Percentiles rank a stretch among this genome's conserved stretches.
Evolutionary conservation across 768 basidiomycete species (phyloP).

Genomic region (Crassisporium funariophilum): DNA sequence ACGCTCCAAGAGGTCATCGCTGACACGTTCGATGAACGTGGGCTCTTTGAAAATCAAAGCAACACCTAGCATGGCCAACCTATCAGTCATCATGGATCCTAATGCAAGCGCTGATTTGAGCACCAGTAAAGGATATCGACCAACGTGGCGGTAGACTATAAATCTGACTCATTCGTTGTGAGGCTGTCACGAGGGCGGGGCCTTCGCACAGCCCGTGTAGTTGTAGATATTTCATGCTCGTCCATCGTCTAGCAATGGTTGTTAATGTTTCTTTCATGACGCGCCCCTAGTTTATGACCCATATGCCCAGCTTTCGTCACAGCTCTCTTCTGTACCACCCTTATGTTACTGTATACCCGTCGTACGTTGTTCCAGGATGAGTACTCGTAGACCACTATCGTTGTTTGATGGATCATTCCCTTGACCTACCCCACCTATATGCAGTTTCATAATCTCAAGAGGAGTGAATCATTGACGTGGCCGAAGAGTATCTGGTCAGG

Average conservation of each 20-base stretch:
- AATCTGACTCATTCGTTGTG: background rate
- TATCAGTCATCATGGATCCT: slow-evolving; percentile 29
- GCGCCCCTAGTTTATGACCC: slow-evolving; percentile 13
- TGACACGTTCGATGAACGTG: slow-evolving; percentile 17
- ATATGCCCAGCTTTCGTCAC: slow-evolving; percentile 14
- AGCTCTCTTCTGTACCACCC: slow-evolving; percentile 11
- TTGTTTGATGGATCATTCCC: no score
- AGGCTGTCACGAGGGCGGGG: slow-evolving; percentile 1
- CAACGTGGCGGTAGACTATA: slow-evolving; percentile 26
- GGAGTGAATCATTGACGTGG: background rate
- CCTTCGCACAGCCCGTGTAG: slow-evolving; percentile 7
- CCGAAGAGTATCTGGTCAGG: slow-evolving; percentile 6
- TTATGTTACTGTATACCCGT: slow-evolving; percentile 25
- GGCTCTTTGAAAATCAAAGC: slow-evolving; percentile 19
- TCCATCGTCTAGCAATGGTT: no score
- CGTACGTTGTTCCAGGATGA: slow-evolving; percentile 5
- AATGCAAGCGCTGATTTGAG: slow-evolving; percentile 27
- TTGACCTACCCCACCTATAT: no score
- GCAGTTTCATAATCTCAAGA: no score
- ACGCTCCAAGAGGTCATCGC: slow-evolving; percentile 26
- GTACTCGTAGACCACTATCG: no score
- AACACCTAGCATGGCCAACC: slow-evolving; percentile 17
- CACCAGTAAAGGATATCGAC: slow-evolving; percentile 17
- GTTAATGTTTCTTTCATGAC: slow-evolving; percentile 8
- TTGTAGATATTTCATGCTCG: no score